These are phyloP conservation scores for Stylonectria norvegica DNA, from an alignment of 2,329 filamentous ascomycete genomes.

Conservation along the genomic window DNA sequence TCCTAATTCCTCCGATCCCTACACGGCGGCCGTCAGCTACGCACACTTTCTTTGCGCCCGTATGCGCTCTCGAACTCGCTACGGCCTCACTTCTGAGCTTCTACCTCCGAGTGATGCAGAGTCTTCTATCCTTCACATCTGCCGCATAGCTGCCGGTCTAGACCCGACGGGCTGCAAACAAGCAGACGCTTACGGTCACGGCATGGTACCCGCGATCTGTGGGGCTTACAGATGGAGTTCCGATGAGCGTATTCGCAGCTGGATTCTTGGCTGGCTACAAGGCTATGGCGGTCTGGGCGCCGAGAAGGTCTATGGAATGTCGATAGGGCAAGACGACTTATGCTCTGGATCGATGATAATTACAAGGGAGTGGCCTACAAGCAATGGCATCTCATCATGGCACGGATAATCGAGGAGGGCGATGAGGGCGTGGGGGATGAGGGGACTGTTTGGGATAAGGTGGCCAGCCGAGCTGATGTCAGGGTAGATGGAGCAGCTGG, in stretches of 20 bases:
- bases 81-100: not conserved
- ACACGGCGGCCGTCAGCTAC: slow-evolving; percentile 2
- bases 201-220: slow-evolving; percentile 4
- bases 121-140: slow-evolving; percentile 1
- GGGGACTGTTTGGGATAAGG: not conserved
- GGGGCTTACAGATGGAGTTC: slow-evolving; percentile 3
- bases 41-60: slow-evolving; percentile 6
- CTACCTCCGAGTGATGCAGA: not conserved
- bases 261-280: slow-evolving; percentile 2
- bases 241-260: not conserved
- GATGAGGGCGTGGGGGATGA: not conserved
- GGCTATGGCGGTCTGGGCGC: slow-evolving; percentile 1
- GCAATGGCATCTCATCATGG: not conserved
- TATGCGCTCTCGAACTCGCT: slow-evolving; percentile 6
- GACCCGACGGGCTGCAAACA: not conserved
- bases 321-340: not conserved
- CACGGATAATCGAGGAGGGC: not conserved
- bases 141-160: slow-evolving; percentile 3
- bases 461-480: not conserved
- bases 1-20: slow-evolving; percentile 2
- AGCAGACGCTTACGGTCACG: slow-evolving; percentile 3
- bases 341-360: slow-evolving; percentile 2
- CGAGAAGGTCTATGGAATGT: slow-evolving; percentile 6
- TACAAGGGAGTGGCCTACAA: not conserved
- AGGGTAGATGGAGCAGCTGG: not conserved